Evolutionary conservation across 2,329 filamentous ascomycete genomes (phyloP), one percentile per base, ranked within the genome.

Genomic region (Fusarium sulawesiense): DNA sequence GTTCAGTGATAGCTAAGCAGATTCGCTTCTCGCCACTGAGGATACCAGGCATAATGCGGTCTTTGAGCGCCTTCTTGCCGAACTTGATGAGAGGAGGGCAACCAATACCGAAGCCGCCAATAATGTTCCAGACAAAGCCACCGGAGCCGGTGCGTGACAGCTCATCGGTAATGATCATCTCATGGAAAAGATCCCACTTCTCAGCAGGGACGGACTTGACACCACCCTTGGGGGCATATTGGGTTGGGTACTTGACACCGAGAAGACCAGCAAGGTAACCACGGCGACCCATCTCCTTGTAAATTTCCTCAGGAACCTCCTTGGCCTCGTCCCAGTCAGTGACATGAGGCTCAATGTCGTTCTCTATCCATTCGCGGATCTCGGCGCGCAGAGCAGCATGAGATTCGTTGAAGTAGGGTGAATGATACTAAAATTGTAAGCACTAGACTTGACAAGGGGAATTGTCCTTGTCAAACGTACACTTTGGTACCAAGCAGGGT

Each of bases 121-220:
- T 91, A 76, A 98, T 84, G 81, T 97, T 97, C 96, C 96, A 98
- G 23, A 98, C 94, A 70, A 98, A 92, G 62, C 96, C 96, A 76
- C 96, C 96, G 49, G 93, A 97, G 59, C 91, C 96, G 53, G 90
- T 86, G 58, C 96, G 93, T 41, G 93, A 97, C 46, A 99, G 84
- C 86, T 99, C 96, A 75, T 99, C 96, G 2, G 95, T 98, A 64
- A 99, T 79, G 46, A 98, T 87, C 88, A 98, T 88, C 86, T 99
- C 96, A 83, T 99, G 96, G 90, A 98, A 99, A 46, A 97, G 88
- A 83, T 99, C 96, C 95, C 95, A 99, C 79, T 96, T 91, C 83
- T 98, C 93, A 1, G 92, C 85, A 1, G 91, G 81, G 14, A 99
- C 96, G 50, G 89, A 91, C 82, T 92, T 89, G 75, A 98, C 88